phyloP scores from a whole-genome alignment of 192 early-diverging fungal species.

The Rhizoclosmatium globosum region DNA sequence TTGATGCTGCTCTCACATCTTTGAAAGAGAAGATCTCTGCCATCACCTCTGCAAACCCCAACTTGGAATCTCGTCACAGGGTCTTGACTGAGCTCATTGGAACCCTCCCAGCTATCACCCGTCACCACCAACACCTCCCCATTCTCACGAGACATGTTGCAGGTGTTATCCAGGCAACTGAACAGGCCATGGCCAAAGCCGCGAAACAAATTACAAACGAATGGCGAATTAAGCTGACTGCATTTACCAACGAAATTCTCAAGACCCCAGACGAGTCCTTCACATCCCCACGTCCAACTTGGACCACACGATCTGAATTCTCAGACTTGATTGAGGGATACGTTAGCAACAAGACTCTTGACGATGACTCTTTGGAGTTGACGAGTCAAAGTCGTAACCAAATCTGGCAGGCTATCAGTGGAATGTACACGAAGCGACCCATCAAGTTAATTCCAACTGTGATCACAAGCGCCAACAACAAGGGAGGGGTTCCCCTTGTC shows the following conservation, averaged over 20 bases:
- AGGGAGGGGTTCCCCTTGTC: neutral
- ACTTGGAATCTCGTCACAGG: constrained; percentile 4
- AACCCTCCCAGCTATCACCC: constrained; percentile 16
- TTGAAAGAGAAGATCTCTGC: constrained; percentile 2
- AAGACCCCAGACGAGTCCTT: constrained; percentile 28
- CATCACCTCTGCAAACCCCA: constrained; percentile 4
- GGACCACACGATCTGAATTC: neutral
- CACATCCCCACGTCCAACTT: too few relatives aligned
- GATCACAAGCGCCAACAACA: neutral
- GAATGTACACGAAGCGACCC: constrained; percentile 21
- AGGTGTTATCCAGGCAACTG: constrained; percentile 20
- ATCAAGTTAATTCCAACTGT: constrained; percentile 10
- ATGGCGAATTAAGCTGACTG: constrained; percentile 21
- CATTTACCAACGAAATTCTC: constrained; percentile 10
- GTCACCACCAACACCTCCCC: constrained; percentile 25
- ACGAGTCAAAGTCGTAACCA: constrained; percentile 25
- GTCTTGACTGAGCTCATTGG: constrained; percentile 16
- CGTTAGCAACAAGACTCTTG: too few relatives aligned
- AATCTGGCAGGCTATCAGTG: constrained; percentile 21
- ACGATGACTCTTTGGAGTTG: neutral
- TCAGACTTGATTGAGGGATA: constrained; percentile 18
- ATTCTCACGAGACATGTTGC: constrained; percentile 16
- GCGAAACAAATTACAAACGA: constrained; percentile 16
- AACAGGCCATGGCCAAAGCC: neutral
- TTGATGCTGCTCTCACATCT: constrained; percentile 3